phyloP scores from a whole-genome alignment of 2,329 filamentous ascomycete species.

The Botryotinia globosa region DNA sequence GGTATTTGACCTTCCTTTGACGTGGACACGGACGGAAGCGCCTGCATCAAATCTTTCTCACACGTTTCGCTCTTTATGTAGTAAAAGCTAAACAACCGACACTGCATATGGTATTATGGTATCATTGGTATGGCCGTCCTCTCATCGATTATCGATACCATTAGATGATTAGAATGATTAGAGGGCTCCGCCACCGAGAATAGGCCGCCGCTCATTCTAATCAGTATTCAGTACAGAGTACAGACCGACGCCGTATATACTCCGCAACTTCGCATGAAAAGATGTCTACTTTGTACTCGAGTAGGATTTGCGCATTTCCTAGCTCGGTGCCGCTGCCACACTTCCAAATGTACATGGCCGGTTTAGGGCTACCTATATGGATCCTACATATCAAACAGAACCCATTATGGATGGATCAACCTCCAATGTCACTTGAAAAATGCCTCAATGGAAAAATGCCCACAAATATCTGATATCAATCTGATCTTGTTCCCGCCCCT shows the following conservation, averaged over 20 bases:
- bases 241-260: not conserved
- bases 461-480: not conserved
- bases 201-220: conserved; percentile 9
- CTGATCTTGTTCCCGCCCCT: not conserved
- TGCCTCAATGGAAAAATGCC: conserved; percentile 1
- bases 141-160: not conserved
- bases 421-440: not conserved
- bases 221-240: too few relatives aligned
- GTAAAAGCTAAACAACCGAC: not conserved
- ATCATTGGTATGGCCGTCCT: conserved; percentile 1
- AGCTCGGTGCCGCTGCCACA: not conserved
- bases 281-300: not conserved
- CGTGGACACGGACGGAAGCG: not conserved
- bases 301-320: not conserved
- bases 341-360: not conserved
- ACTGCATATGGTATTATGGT: not conserved
- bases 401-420: not conserved
- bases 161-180: not conserved
- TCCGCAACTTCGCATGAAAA: conserved; percentile 6
- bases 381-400: not conserved
- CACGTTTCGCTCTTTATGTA: not conserved
- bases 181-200: conserved; percentile 10
- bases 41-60: conserved; percentile 9
- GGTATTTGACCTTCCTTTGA: not conserved
- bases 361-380: not conserved